Evolutionary conservation across 2,329 filamentous ascomycete genomes (phyloP), one percentile per base, ranked within the genome.

Genomic region (Dactylellina parvicollis): DNA sequence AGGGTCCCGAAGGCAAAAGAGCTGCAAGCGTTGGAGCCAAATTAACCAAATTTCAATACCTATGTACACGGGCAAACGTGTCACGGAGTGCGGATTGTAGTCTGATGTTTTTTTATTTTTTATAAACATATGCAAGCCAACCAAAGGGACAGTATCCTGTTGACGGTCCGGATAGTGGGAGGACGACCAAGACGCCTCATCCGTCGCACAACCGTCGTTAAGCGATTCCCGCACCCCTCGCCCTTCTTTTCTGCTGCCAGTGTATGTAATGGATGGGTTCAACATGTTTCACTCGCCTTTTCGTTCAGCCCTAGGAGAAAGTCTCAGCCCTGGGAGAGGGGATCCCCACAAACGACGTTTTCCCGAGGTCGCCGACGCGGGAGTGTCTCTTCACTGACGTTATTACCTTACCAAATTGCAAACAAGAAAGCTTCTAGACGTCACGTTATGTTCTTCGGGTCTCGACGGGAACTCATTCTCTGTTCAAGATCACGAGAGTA

Each of bases 301-400:
- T 20, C 10, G 59, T 73, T 73, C 69, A 73, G 69, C 69, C 69
- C 69, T 73, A 73, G 69, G 60, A 73, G 66, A 71, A 60, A 61
- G 67, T 73, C 67, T 73, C 67, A 73, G 67, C 67, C 67, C 67
- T 73, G 67, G 67, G 67, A 73, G 32, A 38, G 46, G 44, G 30
- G 16, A 64, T 61, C 69, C 60, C 69, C 69, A 73, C 69, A 73
- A 72, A 66, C 67, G 12, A 66, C 47, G 28, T n/a, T 24, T 44
- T 47, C 69, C 69, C 69, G 69, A 72, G 61, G 69, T 73, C 69
- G 69, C 69, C 69, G 69, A 73, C 60, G 69, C 69, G 69, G 69
- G 69, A 64, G 47, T 54, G 62, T 59, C 62, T 44, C 47, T 28
- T 60, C 46, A 52, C 54, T 56, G 36, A 56, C 59, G 54, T 59